Percentiles rank a stretch among this genome's conserved stretches.
phyloP scores from a whole-genome alignment of 208 protist species.

The Acanthamoeba triangularis region DNA sequence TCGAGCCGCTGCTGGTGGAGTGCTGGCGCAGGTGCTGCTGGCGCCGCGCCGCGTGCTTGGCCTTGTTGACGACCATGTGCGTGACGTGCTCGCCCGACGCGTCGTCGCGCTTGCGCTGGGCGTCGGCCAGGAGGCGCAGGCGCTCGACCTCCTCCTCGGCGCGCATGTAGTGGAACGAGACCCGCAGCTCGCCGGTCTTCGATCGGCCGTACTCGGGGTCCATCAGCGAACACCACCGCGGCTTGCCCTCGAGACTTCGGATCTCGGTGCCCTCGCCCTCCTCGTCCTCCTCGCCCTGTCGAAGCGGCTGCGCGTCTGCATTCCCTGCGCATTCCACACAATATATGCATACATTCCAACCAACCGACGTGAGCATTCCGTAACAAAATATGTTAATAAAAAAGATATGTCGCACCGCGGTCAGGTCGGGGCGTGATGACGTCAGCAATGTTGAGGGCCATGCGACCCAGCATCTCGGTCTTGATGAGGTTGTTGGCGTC shows the following conservation, averaged over 20 bases:
- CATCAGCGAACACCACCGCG: background rate
- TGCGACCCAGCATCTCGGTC: constrained; percentile 18
- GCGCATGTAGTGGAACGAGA: constrained; percentile 41
- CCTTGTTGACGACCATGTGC: constrained; percentile 18
- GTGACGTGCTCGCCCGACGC: constrained; percentile 39
- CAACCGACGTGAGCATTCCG: too few species aligned
- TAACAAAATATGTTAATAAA: background rate
- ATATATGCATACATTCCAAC: background rate
- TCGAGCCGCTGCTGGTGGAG: background rate
- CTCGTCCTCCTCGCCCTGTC: background rate
- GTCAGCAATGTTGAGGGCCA: constrained; percentile 23
- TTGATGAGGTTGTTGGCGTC: constrained; percentile 59
- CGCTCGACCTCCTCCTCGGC: constrained; percentile 53
- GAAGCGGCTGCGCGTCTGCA: background rate
- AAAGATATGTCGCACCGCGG: background rate
- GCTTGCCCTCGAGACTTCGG: constrained; percentile 7
- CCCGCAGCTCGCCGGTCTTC: background rate
- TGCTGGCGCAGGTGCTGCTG: background rate
- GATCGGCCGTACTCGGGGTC: background rate
- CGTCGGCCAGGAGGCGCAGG: constrained; percentile 40
- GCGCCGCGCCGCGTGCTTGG: background rate
- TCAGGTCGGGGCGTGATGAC: background rate
- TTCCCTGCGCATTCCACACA: background rate
- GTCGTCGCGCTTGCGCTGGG: constrained; percentile 19
- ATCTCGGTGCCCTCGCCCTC: background rate